Conservation (phyloP, 805 yeast genomes). For the Ogataea ganodermae region DNA sequence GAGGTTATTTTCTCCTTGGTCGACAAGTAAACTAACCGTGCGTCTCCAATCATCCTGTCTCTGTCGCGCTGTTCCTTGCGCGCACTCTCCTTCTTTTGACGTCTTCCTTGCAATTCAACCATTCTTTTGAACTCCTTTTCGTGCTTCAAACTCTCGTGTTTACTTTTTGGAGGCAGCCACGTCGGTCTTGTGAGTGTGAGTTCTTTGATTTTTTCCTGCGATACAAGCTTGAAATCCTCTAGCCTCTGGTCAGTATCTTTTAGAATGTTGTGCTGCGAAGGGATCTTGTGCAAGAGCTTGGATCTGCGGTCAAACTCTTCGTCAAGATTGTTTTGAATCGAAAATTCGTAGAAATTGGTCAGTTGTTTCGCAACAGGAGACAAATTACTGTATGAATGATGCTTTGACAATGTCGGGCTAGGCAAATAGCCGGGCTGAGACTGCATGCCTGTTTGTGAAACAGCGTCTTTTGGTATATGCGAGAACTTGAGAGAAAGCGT, state of each 20-base stretch:
- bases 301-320: constrained; percentile 41
- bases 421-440: constrained; percentile 15
- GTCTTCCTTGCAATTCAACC: constrained; percentile 36
- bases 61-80: constrained; percentile 36
- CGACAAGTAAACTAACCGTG: constrained; percentile 34
- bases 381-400: constrained; percentile 29
- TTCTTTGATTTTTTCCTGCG: constrained; percentile 57
- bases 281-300: constrained; percentile 38
- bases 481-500: constrained; percentile 10
- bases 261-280: constrained; percentile 40
- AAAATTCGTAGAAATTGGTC: constrained; percentile 43
- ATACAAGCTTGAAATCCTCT: constrained; percentile 62
- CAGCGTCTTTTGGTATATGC: neutral
- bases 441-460: neutral
- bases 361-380: constrained; percentile 42
- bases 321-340: constrained; percentile 38
- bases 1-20: constrained; percentile 29
- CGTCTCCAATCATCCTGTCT: constrained; percentile 36
- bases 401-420: constrained; percentile 29
- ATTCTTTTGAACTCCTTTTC: constrained; percentile 51
- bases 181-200: constrained; percentile 67
- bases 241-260: constrained; percentile 40
- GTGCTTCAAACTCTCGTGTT: constrained; percentile 54
- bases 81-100: constrained; percentile 33
- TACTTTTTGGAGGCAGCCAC: constrained; percentile 68